Evolutionary conservation across 805 yeast species (phyloP).

Genomic region (Candida endomychidarum): DNA sequence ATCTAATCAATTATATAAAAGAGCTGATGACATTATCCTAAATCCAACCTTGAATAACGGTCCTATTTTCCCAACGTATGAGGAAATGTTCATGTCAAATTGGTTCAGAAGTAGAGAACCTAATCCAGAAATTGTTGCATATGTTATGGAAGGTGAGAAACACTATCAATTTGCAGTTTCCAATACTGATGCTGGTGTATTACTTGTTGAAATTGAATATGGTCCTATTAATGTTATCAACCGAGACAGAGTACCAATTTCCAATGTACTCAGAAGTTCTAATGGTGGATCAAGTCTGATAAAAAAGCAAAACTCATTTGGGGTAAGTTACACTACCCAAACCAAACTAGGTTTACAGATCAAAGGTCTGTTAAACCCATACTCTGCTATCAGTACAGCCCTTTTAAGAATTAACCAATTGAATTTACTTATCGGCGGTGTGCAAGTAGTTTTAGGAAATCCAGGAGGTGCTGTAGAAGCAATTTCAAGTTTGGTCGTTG

Average conservation of each 20-base stretch:
- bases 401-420: not conserved
- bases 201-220: slow-evolving; percentile 7
- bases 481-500: not conserved
- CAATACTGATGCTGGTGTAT: not conserved
- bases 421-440: not conserved
- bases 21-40: not conserved
- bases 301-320: slow-evolving; percentile 9
- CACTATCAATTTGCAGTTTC: slow-evolving; percentile 9
- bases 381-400: not conserved
- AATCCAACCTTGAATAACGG: slow-evolving; percentile 10
- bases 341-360: slow-evolving; percentile 1
- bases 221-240: not conserved
- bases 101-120: slow-evolving; percentile 7
- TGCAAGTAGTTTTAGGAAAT: not conserved
- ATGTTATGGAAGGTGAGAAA: slow-evolving; percentile 2
- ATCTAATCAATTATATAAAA: too few species aligned
- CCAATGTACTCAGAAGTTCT: slow-evolving; percentile 1
- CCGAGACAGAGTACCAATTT: slow-evolving; percentile 6
- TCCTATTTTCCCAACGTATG: not conserved
- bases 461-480: slow-evolving; percentile 1
- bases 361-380: not conserved
- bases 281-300: slow-evolving; percentile 7
- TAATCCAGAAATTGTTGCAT: slow-evolving; percentile 3
- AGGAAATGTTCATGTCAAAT: slow-evolving; percentile 2
- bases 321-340: slow-evolving; percentile 2